Base-by-base conservation (phyloP, 2,329 filamentous ascomycete genomes). In the Pleomassaria siparia region DNA sequence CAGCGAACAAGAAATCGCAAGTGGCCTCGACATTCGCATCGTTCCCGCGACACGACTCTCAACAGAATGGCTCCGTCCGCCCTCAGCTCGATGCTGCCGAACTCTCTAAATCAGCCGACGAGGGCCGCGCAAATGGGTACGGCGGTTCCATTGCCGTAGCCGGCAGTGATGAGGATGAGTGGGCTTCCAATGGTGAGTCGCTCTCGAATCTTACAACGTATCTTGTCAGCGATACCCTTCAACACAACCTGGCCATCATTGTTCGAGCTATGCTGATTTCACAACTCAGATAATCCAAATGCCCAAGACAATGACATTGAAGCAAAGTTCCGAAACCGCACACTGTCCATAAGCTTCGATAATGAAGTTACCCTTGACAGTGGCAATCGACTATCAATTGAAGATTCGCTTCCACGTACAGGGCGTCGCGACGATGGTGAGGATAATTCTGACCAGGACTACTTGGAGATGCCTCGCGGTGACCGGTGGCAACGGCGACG, bases 341-440 rank as follows among this genome's bases (percentile, higher is more conserved):
- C 61, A 28, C 64, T 63, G 21, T 72, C 71, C 26, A 73, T 74
- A 47, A 73, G 64, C 58, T 74, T 74, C 59, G 65, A 69, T 50
- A 58, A 63, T 15, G 55, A 71, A 49, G 71, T 74, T 26, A 70
- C 60, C 3, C 66, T 74, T 39, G 72, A 74, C 51, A 65, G 64
- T 46, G 72, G 72, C 42, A 62, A 69, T 43, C 62, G 62, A n/a
- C 58, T 69, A 10, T 63, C 63, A 13, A 60, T 74, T 32, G 64
- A 72, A 25, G 62, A 68, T 15, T 71, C 71, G 15, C 55, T 73
- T 10, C 69, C 71, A 6, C 71, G 67, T 52, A 47, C 56, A 16
- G 22, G 40, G n/a, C 46, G 49, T 22, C 54, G 56, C 3, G 47
- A 58, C 7, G 58, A 67, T 25, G 58, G 53, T 21, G 62, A 62